Base-by-base conservation (phyloP, 169 alveolate genomes). In the Eimeria nieschulzi region DNA sequence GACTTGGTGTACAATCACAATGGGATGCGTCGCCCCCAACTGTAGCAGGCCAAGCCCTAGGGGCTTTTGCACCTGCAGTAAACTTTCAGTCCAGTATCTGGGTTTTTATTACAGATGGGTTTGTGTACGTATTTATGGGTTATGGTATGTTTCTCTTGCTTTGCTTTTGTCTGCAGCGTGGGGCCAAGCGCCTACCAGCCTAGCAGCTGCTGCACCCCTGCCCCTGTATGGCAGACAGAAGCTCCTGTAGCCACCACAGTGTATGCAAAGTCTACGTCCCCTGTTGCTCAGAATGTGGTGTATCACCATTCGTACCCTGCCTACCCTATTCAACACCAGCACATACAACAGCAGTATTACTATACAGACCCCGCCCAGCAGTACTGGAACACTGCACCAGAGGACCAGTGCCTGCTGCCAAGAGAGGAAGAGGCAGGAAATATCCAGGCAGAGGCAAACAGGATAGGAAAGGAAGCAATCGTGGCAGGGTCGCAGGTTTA, bases 401-500 rank as follows among this genome's bases (percentile, higher is more conserved):
- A 33, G 23, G 55, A 15, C 12, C 17, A 13, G n/a, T 5, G 61
- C 46, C 9, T 46, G 55, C 46, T 71, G 9, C 54, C 80, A 9
- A 71, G 54, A 5, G 64, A 13, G 10, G 64, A 54, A 9, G 64
- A 73, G 26, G 64, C 83, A 46, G 83, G 23, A 5, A 23, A 12
- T 13, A 33, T 73, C 9, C 46, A 73, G 61, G 21, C 83, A 5
- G 83, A 73, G 26, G 83, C 83, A 0, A 61, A 46, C 17, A 15
- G 83, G 25, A 73, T 73, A 9, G 54, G 83, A 15, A 26, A 39
- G 54, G 83, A 73, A 9, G 83, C 83, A 9, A 5, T 46, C 5
- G 83, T 54, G 15, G 83, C 54, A 23, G 83, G 83, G 61, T 33
- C 83, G 17, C 83, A 73, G 21, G 83, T 73, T 15, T 73, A 73